A percentile compares a stretch with the other conserved stretches of the same genome.
Conservation (phyloP, 345 rosid genomes). For the Ceriops zippeliana region DNA sequence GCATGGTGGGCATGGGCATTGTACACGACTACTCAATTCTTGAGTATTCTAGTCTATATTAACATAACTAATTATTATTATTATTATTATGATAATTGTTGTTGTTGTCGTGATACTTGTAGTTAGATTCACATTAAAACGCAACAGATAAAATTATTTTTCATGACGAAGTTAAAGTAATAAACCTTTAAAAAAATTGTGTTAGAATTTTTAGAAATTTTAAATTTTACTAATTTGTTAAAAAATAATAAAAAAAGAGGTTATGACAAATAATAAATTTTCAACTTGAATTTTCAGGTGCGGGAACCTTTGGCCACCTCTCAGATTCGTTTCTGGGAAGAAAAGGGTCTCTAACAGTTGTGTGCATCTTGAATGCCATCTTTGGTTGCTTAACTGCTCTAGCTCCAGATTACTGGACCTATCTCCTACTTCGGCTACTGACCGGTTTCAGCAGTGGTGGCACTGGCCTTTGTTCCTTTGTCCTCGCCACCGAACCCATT, state of each 20-base stretch:
- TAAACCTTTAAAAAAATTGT: too few relatives aligned
- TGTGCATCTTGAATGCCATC: slow-evolving; percentile 63
- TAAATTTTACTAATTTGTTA: too few relatives aligned
- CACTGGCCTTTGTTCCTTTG: slow-evolving; percentile 79
- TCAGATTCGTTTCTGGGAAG: slow-evolving; percentile 88
- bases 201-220: too few relatives aligned
- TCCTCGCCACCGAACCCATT: slow-evolving; percentile 77
- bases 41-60: too few relatives aligned
- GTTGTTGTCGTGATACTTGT: too few relatives aligned
- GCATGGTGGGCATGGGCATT: too few relatives aligned
- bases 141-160: too few relatives aligned
- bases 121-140: too few relatives aligned
- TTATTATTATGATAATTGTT: too few relatives aligned
- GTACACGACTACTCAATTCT: too few relatives aligned
- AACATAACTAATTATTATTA: too few relatives aligned
- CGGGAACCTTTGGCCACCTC: slow-evolving; percentile 86
- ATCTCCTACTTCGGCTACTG: slow-evolving; percentile 58
- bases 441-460: slow-evolving; percentile 96
- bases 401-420: slow-evolving; percentile 64
- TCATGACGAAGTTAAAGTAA: too few relatives aligned
- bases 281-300: slow-evolving; percentile 49
- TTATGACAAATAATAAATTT: not conserved
- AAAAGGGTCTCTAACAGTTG: slow-evolving; percentile 80
- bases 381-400: slow-evolving; percentile 75
- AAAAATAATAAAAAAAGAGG: not conserved